Percentiles rank a stretch among this genome's conserved stretches.
Evolutionary conservation across 345 rosid species (phyloP).

Genomic region (Moricandia moricandioides): DNA sequence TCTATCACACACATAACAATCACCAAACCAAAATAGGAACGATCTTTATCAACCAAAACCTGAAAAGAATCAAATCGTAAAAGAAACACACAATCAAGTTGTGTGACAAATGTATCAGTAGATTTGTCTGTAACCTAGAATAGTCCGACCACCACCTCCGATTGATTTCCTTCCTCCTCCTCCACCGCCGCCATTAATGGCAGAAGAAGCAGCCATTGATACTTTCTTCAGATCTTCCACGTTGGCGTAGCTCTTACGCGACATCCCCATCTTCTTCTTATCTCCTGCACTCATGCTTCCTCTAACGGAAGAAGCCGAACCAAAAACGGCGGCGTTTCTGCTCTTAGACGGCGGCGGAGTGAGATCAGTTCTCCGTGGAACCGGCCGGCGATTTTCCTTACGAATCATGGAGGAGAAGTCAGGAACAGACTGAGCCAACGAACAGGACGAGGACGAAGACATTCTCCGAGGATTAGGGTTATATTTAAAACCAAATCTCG

Average conservation of each 20-base stretch:
- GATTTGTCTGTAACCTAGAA: conserved; percentile 50
- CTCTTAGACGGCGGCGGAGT: conserved; percentile 54
- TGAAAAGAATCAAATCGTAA: background rate
- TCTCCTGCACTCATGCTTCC: conserved; percentile 66
- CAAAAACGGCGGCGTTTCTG: conserved; percentile 31
- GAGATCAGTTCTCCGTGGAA: conserved; percentile 31
- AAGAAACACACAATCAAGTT: background rate
- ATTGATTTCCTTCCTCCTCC: background rate
- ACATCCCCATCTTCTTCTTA: conserved; percentile 50
- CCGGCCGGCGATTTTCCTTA: conserved; percentile 77
- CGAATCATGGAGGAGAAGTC: conserved; percentile 66
- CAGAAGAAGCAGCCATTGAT: conserved; percentile 50
- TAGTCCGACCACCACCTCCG: conserved; percentile 27
- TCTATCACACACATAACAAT: background rate
- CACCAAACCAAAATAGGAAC: too few relatives aligned
- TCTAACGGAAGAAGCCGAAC: conserved; percentile 30
- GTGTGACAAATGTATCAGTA: conserved; percentile 14
- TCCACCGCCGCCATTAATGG: conserved; percentile 43
- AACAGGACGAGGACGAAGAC: conserved; percentile 39
- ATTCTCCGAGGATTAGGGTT: conserved; percentile 11
- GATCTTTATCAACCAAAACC: conserved; percentile 21
- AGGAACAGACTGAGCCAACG: conserved; percentile 73
- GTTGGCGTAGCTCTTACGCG: conserved; percentile 60
- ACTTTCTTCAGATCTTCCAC: conserved; percentile 65
- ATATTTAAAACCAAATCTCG: conserved; percentile 47